phyloP scores from a whole-genome alignment of 345 rosid genomes.

The Aethionema arabicum region DNA sequence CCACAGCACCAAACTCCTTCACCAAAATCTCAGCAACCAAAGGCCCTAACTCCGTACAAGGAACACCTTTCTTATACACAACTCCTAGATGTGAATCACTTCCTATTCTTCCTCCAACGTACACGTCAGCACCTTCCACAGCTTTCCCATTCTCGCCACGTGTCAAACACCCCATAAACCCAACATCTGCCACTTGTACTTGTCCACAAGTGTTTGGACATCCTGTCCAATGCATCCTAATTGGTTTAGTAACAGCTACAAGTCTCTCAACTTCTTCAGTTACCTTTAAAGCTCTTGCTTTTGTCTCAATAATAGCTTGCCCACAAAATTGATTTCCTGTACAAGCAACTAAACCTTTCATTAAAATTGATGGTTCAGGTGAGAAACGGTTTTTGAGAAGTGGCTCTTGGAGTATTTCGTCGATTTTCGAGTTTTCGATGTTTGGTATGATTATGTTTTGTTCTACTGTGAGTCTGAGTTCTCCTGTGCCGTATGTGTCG shows the following conservation, averaged over 20 bases:
- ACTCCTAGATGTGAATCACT: slow-evolving; percentile 84
- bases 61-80: slow-evolving; percentile 74
- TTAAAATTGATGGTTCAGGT: slow-evolving; percentile 72
- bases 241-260: slow-evolving; percentile 54
- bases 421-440: slow-evolving; percentile 64
- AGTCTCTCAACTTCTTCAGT: slow-evolving; percentile 80
- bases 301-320: slow-evolving; percentile 92
- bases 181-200: slow-evolving; percentile 92
- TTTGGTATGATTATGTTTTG: slow-evolving; percentile 90
- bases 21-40: slow-evolving; percentile 75
- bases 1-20: slow-evolving; percentile 77
- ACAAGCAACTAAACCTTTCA: slow-evolving; percentile 90
- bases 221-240: slow-evolving; percentile 99
- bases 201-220: slow-evolving; percentile 93
- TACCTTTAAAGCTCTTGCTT: slow-evolving; percentile 81
- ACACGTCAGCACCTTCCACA: slow-evolving; percentile 82
- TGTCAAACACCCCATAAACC: slow-evolving; percentile 93
- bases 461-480: slow-evolving; percentile 88
- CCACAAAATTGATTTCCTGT: slow-evolving; percentile 95
- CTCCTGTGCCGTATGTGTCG: slow-evolving; percentile 77
- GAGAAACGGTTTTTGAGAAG: slow-evolving; percentile 57
- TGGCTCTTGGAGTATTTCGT: slow-evolving; percentile 65
- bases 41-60: slow-evolving; percentile 82
- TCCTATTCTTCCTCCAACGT: slow-evolving; percentile 81
- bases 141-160: slow-evolving; percentile 75